Evolutionary conservation across 441 rosid genomes (phyloP).

Genomic region (Gossypium davidsonii): DNA sequence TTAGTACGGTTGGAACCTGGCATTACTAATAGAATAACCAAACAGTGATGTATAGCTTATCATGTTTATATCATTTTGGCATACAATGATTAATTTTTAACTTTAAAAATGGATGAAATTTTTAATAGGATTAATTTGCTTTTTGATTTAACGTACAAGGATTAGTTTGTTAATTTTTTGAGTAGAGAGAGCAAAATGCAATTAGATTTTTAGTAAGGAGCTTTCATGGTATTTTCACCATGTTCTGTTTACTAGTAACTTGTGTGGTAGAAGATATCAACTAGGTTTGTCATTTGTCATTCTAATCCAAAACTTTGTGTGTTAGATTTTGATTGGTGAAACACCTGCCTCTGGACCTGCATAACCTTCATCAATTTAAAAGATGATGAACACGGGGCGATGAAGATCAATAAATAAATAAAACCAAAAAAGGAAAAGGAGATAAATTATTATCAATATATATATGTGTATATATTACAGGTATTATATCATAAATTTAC

Average conservation of each 20-base stretch:
- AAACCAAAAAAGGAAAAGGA: neutral
- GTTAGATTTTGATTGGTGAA: constrained; percentile 4
- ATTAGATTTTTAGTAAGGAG: too few species aligned
- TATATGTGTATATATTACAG: neutral
- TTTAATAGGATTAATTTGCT: too few species aligned
- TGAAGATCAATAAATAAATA: neutral
- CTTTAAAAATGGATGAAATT: too few species aligned
- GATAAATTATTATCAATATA: neutral
- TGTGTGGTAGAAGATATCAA: neutral
- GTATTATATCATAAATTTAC: neutral
- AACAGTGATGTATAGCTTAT: too few species aligned
- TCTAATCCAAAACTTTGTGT: neutral
- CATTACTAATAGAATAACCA: too few species aligned
- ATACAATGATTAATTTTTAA: too few species aligned
- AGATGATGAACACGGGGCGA: neutral
- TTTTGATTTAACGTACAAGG: too few species aligned
- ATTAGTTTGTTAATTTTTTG: too few species aligned
- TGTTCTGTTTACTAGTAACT: neutral
- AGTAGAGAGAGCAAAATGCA: too few species aligned
- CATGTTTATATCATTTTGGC: too few species aligned
- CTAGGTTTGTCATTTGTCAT: neutral
- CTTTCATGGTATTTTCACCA: too few species aligned
- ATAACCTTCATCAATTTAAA: neutral
- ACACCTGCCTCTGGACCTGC: neutral
- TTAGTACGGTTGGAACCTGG: too few species aligned